Evolutionary conservation across 139 green algal species (phyloP), one percentile per base, ranked within the genome.

Genomic region (Parachlorella kessleri): DNA sequence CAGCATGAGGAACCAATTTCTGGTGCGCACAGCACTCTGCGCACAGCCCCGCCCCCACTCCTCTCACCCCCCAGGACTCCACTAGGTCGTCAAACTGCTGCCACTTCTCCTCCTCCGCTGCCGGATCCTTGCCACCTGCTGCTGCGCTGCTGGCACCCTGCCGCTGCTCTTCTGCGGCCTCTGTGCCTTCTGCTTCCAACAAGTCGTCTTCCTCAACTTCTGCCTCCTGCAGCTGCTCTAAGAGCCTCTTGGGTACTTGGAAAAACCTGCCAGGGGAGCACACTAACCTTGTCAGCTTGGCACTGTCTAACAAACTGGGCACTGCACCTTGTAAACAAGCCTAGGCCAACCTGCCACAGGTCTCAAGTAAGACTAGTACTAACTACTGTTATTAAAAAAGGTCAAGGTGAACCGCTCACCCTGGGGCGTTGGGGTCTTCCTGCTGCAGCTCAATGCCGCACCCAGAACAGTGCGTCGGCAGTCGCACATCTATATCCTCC

Each of bases 381-480:
- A n/a, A n/a, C n/a, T n/a, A n/a, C n/a, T n/a, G n/a, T n/a, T n/a
- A n/a, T n/a, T n/a, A n/a, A n/a, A n/a, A n/a, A n/a, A n/a, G n/a
- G n/a, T n/a, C n/a, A n/a, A n/a, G n/a, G n/a, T n/a, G n/a, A n/a
- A n/a, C n/a, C n/a, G n/a, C 90, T 81, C 67, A 97, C 91, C 93
- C 93, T 59, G 92, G 87, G 0, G 55, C 75, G 26, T 92, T 67
- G 8, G 88, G 72, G 42, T 93, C 82, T 33, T 86, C 72, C 63
- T 87, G 68, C 79, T 97, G 93, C 78, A 97, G 80, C 70, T 76
- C 81, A 28, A 97, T 87, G 7, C 93, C 93, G 77, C 93, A 97
- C 9, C 93, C 93, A 28, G 86, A 89, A 85, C 93, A 97, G 76
- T 91, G 84, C 3, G 77, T 72, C 4, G 91, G 91, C 69, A 93